Evolutionary conservation across 257 asterid species (phyloP).

Genomic region (Capsicum pubescens): DNA sequence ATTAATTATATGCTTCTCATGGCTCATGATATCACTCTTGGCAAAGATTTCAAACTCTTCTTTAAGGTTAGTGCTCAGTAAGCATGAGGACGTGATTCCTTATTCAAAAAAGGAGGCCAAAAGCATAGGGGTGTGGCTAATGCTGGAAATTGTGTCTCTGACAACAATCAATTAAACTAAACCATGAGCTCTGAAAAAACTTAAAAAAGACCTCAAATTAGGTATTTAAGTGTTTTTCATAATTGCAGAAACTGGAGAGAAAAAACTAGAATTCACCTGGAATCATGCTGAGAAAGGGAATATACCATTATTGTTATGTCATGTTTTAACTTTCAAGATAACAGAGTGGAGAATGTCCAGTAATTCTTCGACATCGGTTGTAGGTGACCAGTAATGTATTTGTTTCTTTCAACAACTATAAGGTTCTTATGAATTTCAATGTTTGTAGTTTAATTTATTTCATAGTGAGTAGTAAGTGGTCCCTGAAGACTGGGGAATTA

Average conservation of each 20-base stretch:
- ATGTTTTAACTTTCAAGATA: neutral
- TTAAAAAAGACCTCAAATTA: neutral
- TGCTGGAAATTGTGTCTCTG: neutral
- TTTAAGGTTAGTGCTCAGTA: constrained; percentile 66
- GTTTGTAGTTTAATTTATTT: neutral
- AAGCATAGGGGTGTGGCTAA: constrained; percentile 12
- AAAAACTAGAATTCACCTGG: neutral
- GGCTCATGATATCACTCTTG: constrained; percentile 98
- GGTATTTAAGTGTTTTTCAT: neutral
- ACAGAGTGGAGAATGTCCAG: too few relatives aligned
- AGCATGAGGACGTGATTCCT: neutral
- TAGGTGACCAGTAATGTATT: constrained; percentile 10
- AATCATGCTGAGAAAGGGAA: neutral
- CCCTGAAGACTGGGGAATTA: neutral
- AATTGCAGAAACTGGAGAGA: neutral
- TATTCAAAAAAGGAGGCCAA: neutral
- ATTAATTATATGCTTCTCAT: constrained; percentile 85
- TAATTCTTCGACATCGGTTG: neutral
- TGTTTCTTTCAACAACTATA: neutral
- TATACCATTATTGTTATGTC: neutral
- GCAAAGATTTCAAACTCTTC: constrained; percentile 91
- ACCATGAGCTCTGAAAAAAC: neutral
- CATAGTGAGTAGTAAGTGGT: constrained; percentile 16
- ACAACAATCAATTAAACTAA: neutral
- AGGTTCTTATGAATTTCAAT: neutral